Percentiles rank a stretch among this genome's conserved stretches.
Conservation (phyloP, 1,284 basidiomycete genomes). For the Moesziomyces aphidis region DNA sequence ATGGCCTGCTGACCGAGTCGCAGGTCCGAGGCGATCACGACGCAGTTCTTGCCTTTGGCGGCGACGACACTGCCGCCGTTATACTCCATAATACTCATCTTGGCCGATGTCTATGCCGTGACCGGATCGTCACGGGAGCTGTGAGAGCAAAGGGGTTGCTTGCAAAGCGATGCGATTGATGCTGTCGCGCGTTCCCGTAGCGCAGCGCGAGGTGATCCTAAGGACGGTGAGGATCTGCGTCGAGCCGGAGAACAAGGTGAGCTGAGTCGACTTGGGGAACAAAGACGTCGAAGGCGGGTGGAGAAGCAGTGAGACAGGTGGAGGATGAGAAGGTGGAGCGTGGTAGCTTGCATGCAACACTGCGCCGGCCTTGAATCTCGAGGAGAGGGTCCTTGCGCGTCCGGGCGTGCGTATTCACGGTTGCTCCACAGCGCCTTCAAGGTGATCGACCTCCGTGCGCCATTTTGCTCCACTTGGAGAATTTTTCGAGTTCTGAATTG, state of each 20-base stretch:
- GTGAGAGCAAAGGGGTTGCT: too few relatives aligned
- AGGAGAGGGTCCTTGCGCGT: conserved; percentile 49
- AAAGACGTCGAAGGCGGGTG: background rate
- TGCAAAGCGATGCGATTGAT: too few relatives aligned
- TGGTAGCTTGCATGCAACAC: conserved; percentile 5
- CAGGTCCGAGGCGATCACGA: conserved; percentile 96
- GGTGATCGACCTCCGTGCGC: conserved; percentile 41
- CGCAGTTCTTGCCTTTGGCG: conserved; percentile 99
- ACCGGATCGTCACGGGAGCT: conserved; percentile 23
- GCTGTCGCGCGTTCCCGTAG: background rate
- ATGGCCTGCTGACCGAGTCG: conserved; percentile 90
- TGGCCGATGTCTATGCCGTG: conserved; percentile 20
- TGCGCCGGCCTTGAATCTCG: background rate
- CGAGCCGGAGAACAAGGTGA: background rate
- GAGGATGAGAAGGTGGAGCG: conserved; percentile 7
- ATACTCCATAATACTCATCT: conserved; percentile 73
- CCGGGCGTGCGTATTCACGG: conserved; percentile 37
- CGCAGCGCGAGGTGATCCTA: background rate
- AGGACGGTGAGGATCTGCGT: background rate
- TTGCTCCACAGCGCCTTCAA: conserved; percentile 14
- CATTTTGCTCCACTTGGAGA: conserved; percentile 7
- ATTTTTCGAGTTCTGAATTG: background rate
- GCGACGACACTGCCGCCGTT: conserved; percentile 98
- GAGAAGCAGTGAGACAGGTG: background rate
- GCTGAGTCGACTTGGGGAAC: too few relatives aligned